Evolutionary conservation across 768 basidiomycete species (phyloP).

Genomic region (Boletus sp.): DNA sequence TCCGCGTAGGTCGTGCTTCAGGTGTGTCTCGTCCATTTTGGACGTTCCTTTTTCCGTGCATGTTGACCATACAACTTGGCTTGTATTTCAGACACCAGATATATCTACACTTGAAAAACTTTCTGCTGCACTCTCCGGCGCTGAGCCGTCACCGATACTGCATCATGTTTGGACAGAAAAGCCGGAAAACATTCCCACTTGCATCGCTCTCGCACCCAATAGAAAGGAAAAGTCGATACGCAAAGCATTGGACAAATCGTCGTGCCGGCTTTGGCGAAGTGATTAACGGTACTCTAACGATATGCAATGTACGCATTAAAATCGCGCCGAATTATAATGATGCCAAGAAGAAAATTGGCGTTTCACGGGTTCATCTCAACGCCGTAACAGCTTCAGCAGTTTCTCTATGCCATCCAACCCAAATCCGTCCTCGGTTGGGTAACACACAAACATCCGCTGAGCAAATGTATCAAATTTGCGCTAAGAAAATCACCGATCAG

Average conservation of each 20-base stretch:
- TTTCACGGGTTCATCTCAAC: conserved; percentile 1
- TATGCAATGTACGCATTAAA: background rate
- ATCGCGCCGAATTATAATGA: background rate
- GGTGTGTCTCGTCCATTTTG: conserved; percentile 19
- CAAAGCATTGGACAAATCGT: conserved; percentile 37
- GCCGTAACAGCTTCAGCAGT: conserved; percentile 37
- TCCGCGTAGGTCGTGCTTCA: conserved; percentile 38
- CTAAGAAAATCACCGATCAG: conserved; percentile 20
- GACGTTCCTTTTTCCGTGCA: background rate
- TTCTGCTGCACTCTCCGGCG: conserved; percentile 24
- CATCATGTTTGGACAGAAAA: conserved; percentile 40
- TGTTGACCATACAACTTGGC: too few relatives aligned
- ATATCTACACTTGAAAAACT: conserved; percentile 32
- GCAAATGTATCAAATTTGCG: conserved; percentile 44
- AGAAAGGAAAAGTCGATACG: conserved; percentile 35
- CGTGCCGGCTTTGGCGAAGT: conserved; percentile 37
- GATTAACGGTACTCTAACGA: conserved; percentile 5
- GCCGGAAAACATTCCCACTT: conserved; percentile 41
- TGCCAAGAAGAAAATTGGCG: background rate
- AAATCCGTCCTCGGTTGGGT: conserved; percentile 44
- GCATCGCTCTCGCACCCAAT: conserved; percentile 43
- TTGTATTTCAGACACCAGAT: conserved; percentile 31
- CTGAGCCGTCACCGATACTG: conserved; percentile 27
- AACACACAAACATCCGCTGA: conserved; percentile 49
- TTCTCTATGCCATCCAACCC: conserved; percentile 44